A percentile compares a stretch with the other conserved stretches of the same genome.
phyloP scores from a whole-genome alignment of 148 eudicot genomes.

The Rheum nobile region DNA sequence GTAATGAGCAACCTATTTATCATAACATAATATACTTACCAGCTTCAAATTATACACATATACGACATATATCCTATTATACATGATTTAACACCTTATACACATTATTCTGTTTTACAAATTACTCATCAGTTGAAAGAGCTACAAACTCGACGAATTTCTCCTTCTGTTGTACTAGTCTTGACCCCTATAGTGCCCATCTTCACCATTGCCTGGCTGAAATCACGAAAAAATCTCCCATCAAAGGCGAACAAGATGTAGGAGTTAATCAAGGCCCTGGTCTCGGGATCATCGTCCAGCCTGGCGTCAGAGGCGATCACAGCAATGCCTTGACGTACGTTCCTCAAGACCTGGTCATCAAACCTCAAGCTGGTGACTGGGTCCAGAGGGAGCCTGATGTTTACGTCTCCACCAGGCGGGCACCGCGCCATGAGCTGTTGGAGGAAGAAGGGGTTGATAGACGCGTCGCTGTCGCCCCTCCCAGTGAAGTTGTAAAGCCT shows the following conservation, averaged over 20 bases:
- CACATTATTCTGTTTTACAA: neutral
- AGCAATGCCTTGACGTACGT: conserved; percentile 38
- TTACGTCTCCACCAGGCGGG: conserved; percentile 31
- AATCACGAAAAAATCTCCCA: conserved; percentile 36
- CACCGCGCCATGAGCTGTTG: conserved; percentile 31
- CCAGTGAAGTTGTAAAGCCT: conserved; percentile 40
- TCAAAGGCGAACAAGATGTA: conserved; percentile 21
- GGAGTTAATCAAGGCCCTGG: conserved; percentile 32
- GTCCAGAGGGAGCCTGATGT: conserved; percentile 35
- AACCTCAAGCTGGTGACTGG: conserved; percentile 23
- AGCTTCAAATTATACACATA: neutral
- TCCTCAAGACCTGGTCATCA: conserved; percentile 32
- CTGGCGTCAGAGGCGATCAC: conserved; percentile 47
- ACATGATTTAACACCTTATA: neutral
- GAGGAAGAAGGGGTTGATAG: conserved; percentile 30
- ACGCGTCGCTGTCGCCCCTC: conserved; percentile 36
- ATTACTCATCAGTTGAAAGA: conserved; percentile 18
- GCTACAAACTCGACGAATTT: conserved; percentile 39
- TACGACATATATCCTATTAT: neutral
- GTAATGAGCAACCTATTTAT: no score
- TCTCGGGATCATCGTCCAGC: conserved; percentile 35
- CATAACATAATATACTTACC: no score
- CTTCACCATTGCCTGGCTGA: conserved; percentile 36
- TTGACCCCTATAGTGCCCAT: conserved; percentile 44
- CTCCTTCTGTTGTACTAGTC: conserved; percentile 27